phyloP scores from a whole-genome alignment of 345 rosid genomes.

The Camelina laxa region DNA sequence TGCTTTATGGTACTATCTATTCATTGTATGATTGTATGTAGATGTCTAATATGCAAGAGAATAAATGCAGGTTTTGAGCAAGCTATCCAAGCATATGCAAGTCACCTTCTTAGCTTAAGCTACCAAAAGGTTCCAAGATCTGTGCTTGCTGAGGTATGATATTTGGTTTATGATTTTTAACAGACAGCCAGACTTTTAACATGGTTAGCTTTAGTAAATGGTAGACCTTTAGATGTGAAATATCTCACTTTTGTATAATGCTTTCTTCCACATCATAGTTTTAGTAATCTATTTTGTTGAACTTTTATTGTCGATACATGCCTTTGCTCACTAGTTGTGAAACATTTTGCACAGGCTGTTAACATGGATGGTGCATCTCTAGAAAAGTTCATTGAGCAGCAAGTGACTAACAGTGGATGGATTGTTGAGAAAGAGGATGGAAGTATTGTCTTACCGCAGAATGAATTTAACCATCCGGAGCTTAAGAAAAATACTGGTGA shows the following conservation, averaged over 20 bases:
- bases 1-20: slow-evolving; percentile 2
- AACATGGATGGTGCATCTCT: slow-evolving; percentile 78
- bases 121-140: slow-evolving; percentile 89
- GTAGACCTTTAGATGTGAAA: neutral
- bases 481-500: slow-evolving; percentile 76
- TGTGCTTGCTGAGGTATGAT: slow-evolving; percentile 90
- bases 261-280: slow-evolving; percentile 1
- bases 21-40: neutral
- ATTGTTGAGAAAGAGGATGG: slow-evolving; percentile 73
- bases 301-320: neutral
- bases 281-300: neutral
- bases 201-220: neutral
- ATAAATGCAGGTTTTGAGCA: slow-evolving; percentile 87
- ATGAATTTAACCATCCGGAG: slow-evolving; percentile 85
- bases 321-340: slow-evolving; percentile 23
- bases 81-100: slow-evolving; percentile 83
- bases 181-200: neutral
- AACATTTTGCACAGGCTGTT: slow-evolving; percentile 59
- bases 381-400: slow-evolving; percentile 89
- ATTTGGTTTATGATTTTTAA: slow-evolving; percentile 14
- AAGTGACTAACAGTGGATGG: slow-evolving; percentile 71
- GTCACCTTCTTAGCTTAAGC: slow-evolving; percentile 88
- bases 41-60: slow-evolving; percentile 35
- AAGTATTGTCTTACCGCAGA: slow-evolving; percentile 61
- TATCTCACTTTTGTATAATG: neutral